Percentiles rank a stretch among this genome's conserved stretches.
Conservation (phyloP, 2,329 filamentous ascomycete species). For the Trichoderma gracile region DNA sequence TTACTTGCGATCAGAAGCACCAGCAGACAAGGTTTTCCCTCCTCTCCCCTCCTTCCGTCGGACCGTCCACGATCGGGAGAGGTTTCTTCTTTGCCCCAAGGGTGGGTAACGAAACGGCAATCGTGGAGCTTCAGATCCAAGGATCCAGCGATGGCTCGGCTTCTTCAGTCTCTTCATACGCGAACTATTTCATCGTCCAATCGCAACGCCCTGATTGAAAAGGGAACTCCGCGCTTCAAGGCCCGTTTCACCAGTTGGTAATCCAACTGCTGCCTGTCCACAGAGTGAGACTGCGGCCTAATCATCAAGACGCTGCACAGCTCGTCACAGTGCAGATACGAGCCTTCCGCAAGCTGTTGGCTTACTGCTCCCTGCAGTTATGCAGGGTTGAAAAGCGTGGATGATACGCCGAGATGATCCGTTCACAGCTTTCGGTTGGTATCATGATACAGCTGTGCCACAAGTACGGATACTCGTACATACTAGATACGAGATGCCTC, state of each 20-base stretch:
- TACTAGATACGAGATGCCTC: not conserved
- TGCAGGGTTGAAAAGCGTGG: not conserved
- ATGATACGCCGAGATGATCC: not conserved
- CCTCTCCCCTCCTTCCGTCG: not conserved
- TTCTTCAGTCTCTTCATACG: conserved; percentile 1
- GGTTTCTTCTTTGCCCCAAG: not conserved
- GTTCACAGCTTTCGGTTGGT: not conserved
- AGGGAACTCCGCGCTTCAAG: not conserved
- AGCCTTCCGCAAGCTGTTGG: not conserved
- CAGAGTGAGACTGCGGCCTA: not conserved
- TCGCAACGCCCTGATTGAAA: not conserved
- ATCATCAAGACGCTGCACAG: not conserved
- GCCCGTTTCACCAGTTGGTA: not conserved
- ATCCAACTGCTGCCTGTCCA: not conserved
- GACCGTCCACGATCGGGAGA: not conserved
- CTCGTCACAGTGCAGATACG: conserved; percentile 3
- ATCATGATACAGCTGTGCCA: no score
- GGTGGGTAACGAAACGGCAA: conserved; percentile 12
- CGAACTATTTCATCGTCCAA: not conserved
- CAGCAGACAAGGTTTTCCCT: not conserved
- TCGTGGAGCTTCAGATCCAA: conserved; percentile 6
- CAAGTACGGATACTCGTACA: no score
- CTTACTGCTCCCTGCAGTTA: not conserved
- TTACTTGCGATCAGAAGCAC: not conserved
- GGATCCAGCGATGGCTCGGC: not conserved